Percentiles rank a stretch among this genome's conserved stretches.
These are phyloP conservation scores for Fusarium liriodendri DNA, from an alignment of 2,329 filamentous ascomycete species.

Conservation along the genomic window DNA sequence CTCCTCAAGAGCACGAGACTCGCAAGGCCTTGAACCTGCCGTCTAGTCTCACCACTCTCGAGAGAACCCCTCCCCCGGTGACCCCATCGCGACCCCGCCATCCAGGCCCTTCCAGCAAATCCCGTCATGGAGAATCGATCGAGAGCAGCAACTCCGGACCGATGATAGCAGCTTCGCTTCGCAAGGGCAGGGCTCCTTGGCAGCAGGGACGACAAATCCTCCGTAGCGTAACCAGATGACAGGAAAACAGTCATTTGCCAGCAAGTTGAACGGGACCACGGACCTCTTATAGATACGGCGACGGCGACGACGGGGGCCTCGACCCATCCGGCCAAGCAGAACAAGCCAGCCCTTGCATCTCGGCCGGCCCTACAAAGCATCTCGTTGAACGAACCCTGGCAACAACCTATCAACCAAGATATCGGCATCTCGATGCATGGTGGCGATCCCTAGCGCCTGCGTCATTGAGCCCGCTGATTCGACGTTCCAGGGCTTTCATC, in stretches of 20 bases:
- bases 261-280: background rate
- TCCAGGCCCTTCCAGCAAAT: background rate
- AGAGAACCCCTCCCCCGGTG: constrained; percentile 14
- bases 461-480: constrained; percentile 24
- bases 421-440: constrained; percentile 18
- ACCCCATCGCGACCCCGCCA: constrained; percentile 26
- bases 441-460: constrained; percentile 29
- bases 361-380: constrained; percentile 5
- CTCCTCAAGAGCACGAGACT: background rate
- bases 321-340: background rate
- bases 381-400: background rate
- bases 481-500: background rate
- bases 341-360: constrained; percentile 1
- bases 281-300: constrained; percentile 16
- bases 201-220: background rate
- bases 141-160: background rate
- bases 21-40: background rate
- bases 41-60: constrained; percentile 14
- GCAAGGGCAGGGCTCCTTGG: background rate
- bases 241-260: background rate
- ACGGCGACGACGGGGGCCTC: background rate
- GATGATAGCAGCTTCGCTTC: background rate
- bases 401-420: constrained; percentile 21
- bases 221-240: background rate
- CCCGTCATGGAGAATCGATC: background rate